Conservation (phyloP, 176 grass and related monocot species). For the Luzula sylvatica region DNA sequence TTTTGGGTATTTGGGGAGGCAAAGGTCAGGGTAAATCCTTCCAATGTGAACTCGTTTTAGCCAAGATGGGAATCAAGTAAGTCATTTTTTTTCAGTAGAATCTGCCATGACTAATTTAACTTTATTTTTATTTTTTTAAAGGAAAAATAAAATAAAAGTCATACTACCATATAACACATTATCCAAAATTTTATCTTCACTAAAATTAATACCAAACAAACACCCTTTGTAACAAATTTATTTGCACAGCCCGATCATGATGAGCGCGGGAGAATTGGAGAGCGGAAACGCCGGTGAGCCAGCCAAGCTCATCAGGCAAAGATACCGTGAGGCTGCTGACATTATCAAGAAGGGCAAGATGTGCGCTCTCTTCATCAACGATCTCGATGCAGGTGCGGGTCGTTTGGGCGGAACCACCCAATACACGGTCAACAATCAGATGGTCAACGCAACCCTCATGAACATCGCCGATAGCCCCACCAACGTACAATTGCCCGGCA, state of each 20-base stretch:
- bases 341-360: constrained; percentile 93
- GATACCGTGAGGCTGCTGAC: constrained; percentile 89
- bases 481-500: constrained; percentile 85
- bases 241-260: constrained; percentile 71
- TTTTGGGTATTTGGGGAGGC: constrained; percentile 97
- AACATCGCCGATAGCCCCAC: constrained; percentile 97
- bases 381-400: constrained; percentile 81
- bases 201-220: not conserved
- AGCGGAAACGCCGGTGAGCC: constrained; percentile 96
- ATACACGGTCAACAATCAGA: constrained; percentile 99
- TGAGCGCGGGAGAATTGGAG: constrained; percentile 97
- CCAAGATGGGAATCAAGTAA: constrained; percentile 95
- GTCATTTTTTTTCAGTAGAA: too few species aligned
- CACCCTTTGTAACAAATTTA: not conserved
- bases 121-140: too few species aligned
- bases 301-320: constrained; percentile 76
- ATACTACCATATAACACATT: not conserved
- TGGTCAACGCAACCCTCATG: constrained; percentile 99
- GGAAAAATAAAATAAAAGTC: too few species aligned
- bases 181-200: not conserved
- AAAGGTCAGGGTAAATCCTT: constrained; percentile 99
- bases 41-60: constrained; percentile 88
- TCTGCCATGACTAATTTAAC: too few species aligned
- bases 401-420: constrained; percentile 90
- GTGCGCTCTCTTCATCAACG: constrained; percentile 96